These are phyloP conservation scores for Amoeboaphelidium protococcarum DNA, from an alignment of 371 early-diverging fungal genomes.

Conservation along the genomic window DNA sequence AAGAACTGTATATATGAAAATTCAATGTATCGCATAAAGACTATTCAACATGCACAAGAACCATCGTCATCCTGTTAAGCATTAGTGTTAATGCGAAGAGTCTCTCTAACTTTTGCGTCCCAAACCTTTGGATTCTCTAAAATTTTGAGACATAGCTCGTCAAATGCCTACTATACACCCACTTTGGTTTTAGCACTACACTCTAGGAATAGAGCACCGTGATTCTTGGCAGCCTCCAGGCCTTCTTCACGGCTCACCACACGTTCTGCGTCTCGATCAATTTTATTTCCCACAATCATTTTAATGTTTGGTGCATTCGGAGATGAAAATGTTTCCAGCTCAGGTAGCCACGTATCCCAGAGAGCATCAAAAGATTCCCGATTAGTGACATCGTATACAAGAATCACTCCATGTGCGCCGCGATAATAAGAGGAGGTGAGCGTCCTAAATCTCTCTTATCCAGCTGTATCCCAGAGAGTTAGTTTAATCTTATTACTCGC, in stretches of 20 bases:
- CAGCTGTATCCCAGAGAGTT: conserved; percentile 46
- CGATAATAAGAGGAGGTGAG: conserved; percentile 97
- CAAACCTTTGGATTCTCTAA: not conserved
- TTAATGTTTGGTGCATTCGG: conserved; percentile 48
- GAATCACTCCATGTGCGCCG: conserved; percentile 66
- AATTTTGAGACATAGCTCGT: conserved; percentile 23
- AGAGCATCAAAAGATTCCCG: conserved; percentile 75
- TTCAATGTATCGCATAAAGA: not conserved
- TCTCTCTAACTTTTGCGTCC: not conserved
- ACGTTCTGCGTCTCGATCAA: conserved; percentile 50
- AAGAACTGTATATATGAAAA: too few relatives aligned
- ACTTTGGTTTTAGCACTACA: conserved; percentile 75
- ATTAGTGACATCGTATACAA: conserved; percentile 87
- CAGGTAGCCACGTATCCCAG: conserved; percentile 59
- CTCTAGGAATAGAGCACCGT: conserved; percentile 75
- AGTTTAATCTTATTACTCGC: not conserved
- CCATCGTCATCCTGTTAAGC: not conserved
- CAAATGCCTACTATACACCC: conserved; percentile 64
- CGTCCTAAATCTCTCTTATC: conserved; percentile 98
- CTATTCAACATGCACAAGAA: not conserved
- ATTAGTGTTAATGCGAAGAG: not conserved
- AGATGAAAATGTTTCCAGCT: conserved; percentile 73
- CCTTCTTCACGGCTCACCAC: conserved; percentile 69
- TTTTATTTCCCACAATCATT: conserved; percentile 93
- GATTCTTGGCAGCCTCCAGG: conserved; percentile 46